Base-by-base conservation (phyloP, 352 stramenopile genomes). In the Pythium aristosporum region DNA sequence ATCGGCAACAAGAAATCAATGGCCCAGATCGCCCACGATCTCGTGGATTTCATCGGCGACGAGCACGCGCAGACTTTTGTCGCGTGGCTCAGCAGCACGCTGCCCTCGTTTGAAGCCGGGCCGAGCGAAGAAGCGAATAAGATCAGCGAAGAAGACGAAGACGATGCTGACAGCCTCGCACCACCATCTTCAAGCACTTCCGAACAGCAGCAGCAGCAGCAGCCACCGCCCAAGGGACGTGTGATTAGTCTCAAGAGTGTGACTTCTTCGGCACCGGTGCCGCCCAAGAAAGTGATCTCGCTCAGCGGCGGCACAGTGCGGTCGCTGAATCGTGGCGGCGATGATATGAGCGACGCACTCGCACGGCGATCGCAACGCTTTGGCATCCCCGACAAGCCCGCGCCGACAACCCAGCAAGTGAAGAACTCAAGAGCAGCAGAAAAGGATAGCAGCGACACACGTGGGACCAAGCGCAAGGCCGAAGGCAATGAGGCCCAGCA, bases 1-100 rank as follows among this genome's bases (percentile, higher is more conserved):
- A 85, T 94, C 61, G 73, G 78, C 73, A 94, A 92, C 76, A 90
- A 91, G 76, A 92, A 92, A 70, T 87, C 77, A 53, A 91, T 94
- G 83, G 76, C 72, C 61, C 83, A 92, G 73, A 92, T 94, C 69
- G 75, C 79, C 13, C 70, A 85, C 66, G 85, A 92, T 68, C 79
- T 94, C 42, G 75, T 91, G 49, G 83, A 94, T 60, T 94, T 94
- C 37, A 91, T 94, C 61, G 85, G 85, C 23, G 83, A 90, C 28
- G 85, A 94, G 52, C 79, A 82, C 7, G 80, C 85, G 23, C 72
- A 89, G 56, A 74, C 86, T 55, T 91, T 92, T 28, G 85, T 85
- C 65, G 63, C 65, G 34, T 94, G 85, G 83, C 76, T 94, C 50
- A 81, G 79, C 59, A 57, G 72, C 16, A 57, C 84, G 54, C 71